Conservation (phyloP, 192 early-diverging fungal genomes). For the Podila epigama region DNA sequence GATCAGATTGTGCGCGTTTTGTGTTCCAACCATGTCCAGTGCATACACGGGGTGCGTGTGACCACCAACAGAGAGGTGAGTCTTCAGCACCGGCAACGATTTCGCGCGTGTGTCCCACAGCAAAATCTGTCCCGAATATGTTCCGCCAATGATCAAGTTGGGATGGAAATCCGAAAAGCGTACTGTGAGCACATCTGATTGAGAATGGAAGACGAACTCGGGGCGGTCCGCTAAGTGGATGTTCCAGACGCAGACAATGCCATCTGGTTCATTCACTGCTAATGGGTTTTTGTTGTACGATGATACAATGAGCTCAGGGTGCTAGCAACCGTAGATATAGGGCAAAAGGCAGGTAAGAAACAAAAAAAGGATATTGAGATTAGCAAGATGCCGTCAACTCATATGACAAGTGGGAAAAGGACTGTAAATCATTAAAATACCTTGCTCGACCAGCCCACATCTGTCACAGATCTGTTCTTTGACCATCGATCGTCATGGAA, state of each 20-base stretch:
- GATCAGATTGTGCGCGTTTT: constrained; percentile 94
- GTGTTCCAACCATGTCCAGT: constrained; percentile 89
- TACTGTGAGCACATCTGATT: constrained; percentile 90
- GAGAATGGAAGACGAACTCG: constrained; percentile 94
- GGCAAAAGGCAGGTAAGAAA: too few species aligned
- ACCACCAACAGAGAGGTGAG: constrained; percentile 89
- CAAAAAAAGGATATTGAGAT: too few species aligned
- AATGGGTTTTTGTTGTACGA: constrained; percentile 93
- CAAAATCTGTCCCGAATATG: constrained; percentile 97
- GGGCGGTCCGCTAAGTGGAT: constrained; percentile 85
- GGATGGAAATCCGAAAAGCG: constrained; percentile 94
- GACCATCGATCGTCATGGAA: constrained; percentile 88
- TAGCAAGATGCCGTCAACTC: too few species aligned
- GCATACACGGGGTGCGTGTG: constrained; percentile 98
- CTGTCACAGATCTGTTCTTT: constrained; percentile 91
- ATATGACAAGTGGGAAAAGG: neutral
- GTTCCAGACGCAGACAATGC: constrained; percentile 96
- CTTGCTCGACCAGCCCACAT: constrained; percentile 89
- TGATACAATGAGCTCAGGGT: constrained; percentile 86
- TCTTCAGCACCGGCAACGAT: constrained; percentile 88
- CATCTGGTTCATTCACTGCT: constrained; percentile 91
- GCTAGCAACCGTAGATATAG: too few species aligned
- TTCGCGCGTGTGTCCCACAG: constrained; percentile 98
- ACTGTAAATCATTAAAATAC: constrained; percentile 38
- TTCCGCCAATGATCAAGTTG: constrained; percentile 91